These are phyloP conservation scores for Fusarium sp. DNA, from an alignment of 2,329 filamentous ascomycete genomes.

Conservation along the genomic window DNA sequence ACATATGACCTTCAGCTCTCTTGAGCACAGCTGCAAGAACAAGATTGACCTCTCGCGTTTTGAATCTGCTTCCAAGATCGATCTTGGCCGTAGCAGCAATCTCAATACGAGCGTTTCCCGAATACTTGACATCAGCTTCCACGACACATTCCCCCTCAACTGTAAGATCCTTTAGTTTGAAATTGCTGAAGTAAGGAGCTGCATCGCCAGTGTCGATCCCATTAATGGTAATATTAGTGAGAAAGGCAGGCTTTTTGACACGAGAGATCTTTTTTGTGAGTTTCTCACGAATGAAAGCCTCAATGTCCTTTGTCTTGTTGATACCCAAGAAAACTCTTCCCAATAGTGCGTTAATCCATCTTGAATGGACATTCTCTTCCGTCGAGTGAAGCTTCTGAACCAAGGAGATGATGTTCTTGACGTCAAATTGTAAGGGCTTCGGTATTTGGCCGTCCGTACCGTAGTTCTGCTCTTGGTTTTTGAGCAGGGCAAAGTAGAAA, in stretches of 20 bases:
- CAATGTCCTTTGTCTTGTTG: constrained; percentile 85
- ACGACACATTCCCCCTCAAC: constrained; percentile 91
- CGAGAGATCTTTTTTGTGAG: constrained; percentile 96
- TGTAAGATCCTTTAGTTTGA: constrained; percentile 86
- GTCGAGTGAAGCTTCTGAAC: constrained; percentile 92
- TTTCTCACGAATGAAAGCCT: constrained; percentile 83
- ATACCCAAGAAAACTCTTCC: constrained; percentile 89
- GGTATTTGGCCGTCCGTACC: constrained; percentile 69
- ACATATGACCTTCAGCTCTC: constrained; percentile 84
- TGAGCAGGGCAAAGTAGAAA: constrained; percentile 93
- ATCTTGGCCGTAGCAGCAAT: constrained; percentile 94
- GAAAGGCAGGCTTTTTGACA: constrained; percentile 90
- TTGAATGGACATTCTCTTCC: constrained; percentile 88
- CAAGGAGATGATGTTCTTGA: constrained; percentile 87
- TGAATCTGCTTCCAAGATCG: constrained; percentile 89
- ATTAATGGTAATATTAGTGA: constrained; percentile 85
- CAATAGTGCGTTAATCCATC: constrained; percentile 93
- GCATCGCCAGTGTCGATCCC: constrained; percentile 88
- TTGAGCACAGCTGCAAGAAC: constrained; percentile 87
- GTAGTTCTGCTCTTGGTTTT: constrained; percentile 80
- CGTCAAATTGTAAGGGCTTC: constrained; percentile 79
- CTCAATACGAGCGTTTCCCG: constrained; percentile 88
- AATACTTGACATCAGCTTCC: constrained; percentile 89
- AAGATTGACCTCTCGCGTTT: constrained; percentile 88
- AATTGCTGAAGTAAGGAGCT: constrained; percentile 89